Evolutionary conservation across 1,284 basidiomycete genomes (phyloP).

Genomic region (Megacollybia platyphylla): DNA sequence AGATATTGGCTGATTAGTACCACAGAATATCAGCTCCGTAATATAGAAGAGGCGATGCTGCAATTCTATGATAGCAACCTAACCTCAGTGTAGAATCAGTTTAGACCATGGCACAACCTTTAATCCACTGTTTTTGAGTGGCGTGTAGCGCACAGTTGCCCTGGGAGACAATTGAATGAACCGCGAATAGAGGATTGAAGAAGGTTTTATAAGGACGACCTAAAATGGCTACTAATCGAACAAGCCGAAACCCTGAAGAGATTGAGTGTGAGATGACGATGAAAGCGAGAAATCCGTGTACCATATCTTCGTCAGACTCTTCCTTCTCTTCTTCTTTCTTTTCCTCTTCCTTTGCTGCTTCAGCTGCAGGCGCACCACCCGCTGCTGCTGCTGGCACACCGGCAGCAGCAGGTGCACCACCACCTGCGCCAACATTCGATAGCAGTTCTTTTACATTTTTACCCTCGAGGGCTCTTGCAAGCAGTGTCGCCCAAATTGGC

Average conservation of each 20-base stretch:
- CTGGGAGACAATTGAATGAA: too few relatives aligned
- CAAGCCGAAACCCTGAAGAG: slow-evolving; percentile 61
- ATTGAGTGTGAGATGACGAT: slow-evolving; percentile 1
- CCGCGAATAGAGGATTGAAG: not conserved
- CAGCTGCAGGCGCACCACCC: slow-evolving; percentile 48
- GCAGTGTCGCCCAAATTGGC: slow-evolving; percentile 94
- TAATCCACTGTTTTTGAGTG: too few relatives aligned
- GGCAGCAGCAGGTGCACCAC: slow-evolving; percentile 65
- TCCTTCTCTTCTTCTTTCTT: slow-evolving; percentile 83
- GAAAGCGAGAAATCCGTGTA: slow-evolving; percentile 22
- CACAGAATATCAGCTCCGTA: too few relatives aligned
- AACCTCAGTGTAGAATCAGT: too few relatives aligned
- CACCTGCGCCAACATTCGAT: slow-evolving; percentile 81
- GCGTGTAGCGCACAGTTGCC: too few relatives aligned
- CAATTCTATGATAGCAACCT: too few relatives aligned
- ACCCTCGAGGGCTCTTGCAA: slow-evolving; percentile 96
- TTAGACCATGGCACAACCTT: too few relatives aligned
- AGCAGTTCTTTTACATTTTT: slow-evolving; percentile 95
- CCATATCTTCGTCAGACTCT: slow-evolving; percentile 89
- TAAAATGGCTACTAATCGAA: slow-evolving; percentile 48
- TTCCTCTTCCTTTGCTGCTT: slow-evolving; percentile 51
- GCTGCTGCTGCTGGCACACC: slow-evolving; percentile 44
- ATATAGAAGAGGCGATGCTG: too few relatives aligned
- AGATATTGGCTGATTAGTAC: too few relatives aligned
- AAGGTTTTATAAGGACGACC: not conserved